Evolutionary conservation across 805 yeast genomes (phyloP), one percentile per base, ranked within the genome.

Genomic region (Candida pseudoglaebosa): DNA sequence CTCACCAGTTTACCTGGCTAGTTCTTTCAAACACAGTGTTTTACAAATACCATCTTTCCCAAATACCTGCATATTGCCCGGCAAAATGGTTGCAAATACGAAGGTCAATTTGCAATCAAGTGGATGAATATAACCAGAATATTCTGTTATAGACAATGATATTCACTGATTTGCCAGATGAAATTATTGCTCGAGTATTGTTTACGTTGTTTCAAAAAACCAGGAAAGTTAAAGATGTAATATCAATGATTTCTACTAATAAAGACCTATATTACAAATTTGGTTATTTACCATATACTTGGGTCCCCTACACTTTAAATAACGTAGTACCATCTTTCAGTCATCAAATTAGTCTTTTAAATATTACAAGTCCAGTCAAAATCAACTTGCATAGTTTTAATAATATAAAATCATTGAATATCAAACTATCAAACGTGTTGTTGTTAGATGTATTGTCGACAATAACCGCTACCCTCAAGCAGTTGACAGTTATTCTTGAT

Each of bases 161-260:
- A 14, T n/a, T 38, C 24, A 16, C 20, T 13, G 32, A 35, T 10
- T 28, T 40, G 16, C 36, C 40, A 3, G 36, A 36, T 14, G 40
- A 37, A 16, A n/a, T 40, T 1, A 22, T 40, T 17, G 38, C 18
- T n/a, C 14, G 38, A 24, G 37, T 40, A 6, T 33, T 40, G 30
- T 40, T 28, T 16, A 22, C 28, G 4, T 4, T 33, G 9, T 33
- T 22, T 22, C 13, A 13, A 5, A 6, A 5, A 9, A 33, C 36
- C 7, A 19, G 36, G 8, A 33, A 15, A 6, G 8, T 33, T 22
- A 12, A 15, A 12, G 28, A 20, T 22, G 17, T 33, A 6, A 12
- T 33, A 14, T 5, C 36, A 17, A 12, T 33, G 5, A 16, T 33
- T 14, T 22, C 18, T 6, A 21, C 28, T 12, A 33, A 33, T 22